phyloP scores from a whole-genome alignment of 2,329 filamentous ascomycete genomes.

The Colletotrichum plurivorum region DNA sequence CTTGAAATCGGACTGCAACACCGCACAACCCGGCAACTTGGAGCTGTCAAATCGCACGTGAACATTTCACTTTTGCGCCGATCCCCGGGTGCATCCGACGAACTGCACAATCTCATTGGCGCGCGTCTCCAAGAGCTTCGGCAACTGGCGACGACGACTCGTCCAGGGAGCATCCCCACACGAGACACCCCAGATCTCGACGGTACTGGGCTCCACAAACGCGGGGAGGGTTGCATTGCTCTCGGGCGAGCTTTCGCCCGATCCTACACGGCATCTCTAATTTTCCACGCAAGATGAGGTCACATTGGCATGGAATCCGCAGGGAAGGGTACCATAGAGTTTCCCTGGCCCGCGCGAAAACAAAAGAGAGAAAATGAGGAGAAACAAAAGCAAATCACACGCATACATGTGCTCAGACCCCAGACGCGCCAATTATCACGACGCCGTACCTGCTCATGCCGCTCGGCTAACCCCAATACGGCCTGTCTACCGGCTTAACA shows the following conservation, averaged over 20 bases:
- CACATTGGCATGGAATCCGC: constrained; percentile 10
- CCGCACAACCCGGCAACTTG: not conserved
- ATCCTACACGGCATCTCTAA: constrained; percentile 12
- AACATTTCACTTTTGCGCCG: constrained; percentile 1
- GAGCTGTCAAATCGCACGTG: constrained; percentile 26
- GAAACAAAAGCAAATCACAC: no score
- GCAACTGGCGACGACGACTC: not conserved
- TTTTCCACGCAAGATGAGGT: constrained; percentile 32
- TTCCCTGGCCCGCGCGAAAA: constrained; percentile 1
- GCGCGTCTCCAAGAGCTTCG: constrained; percentile 23
- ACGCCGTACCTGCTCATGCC: constrained; percentile 26
- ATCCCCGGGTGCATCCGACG: constrained; percentile 17
- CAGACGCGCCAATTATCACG: constrained; percentile 32
- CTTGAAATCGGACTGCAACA: no score
- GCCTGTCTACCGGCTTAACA: constrained; percentile 15
- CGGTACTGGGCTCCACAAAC: constrained; percentile 19
- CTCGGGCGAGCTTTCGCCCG: constrained; percentile 32
- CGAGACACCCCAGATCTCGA: constrained; percentile 35
- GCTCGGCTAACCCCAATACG: constrained; percentile 25
- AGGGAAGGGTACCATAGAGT: no score
- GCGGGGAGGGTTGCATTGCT: constrained; percentile 28
- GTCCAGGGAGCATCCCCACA: constrained; percentile 25
- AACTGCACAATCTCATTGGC: constrained; percentile 12
- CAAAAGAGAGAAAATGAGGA: not conserved
- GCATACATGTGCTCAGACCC: not conserved